Evolutionary conservation across 2,329 filamentous ascomycete species (phyloP).

Genomic region (Talaromyces sp.): DNA sequence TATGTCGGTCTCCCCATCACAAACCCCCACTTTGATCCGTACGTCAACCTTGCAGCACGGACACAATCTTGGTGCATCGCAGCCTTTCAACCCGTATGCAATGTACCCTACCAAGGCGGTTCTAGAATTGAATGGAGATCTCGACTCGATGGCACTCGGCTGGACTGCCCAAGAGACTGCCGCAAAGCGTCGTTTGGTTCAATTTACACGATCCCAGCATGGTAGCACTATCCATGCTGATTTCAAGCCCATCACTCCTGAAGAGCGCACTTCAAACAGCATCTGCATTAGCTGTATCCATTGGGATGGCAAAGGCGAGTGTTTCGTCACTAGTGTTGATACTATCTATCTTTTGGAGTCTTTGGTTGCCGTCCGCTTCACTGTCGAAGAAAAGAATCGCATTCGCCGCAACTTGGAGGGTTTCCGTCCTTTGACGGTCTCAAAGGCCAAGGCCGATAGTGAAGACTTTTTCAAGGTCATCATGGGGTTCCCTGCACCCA

Average conservation of each 20-base stretch:
- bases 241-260: conserved; percentile 74
- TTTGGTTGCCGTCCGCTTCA: conserved; percentile 80
- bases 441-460: conserved; percentile 85
- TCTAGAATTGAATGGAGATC: conserved; percentile 79
- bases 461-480: conserved; percentile 99
- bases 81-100: conserved; percentile 70
- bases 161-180: conserved; percentile 82
- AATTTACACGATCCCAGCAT: conserved; percentile 78
- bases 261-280: conserved; percentile 76
- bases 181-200: conserved; percentile 76
- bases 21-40: conserved; percentile 62
- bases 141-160: conserved; percentile 75
- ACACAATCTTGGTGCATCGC: conserved; percentile 46
- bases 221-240: conserved; percentile 77
- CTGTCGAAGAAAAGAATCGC: conserved; percentile 96
- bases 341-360: conserved; percentile 94
- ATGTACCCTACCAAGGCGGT: conserved; percentile 81
- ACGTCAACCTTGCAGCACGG: conserved; percentile 64
- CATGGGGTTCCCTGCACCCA: conserved; percentile 93
- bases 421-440: conserved; percentile 87
- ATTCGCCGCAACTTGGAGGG: conserved; percentile 94
- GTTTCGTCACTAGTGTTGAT: conserved; percentile 93
- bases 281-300: conserved; percentile 97
- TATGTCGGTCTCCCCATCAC: conserved; percentile 41
- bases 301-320: conserved; percentile 89